Percentiles rank a stretch among this genome's conserved stretches.
Evolutionary conservation across 306 rosid genomes (phyloP).

Genomic region (Prinsepia uniflora): DNA sequence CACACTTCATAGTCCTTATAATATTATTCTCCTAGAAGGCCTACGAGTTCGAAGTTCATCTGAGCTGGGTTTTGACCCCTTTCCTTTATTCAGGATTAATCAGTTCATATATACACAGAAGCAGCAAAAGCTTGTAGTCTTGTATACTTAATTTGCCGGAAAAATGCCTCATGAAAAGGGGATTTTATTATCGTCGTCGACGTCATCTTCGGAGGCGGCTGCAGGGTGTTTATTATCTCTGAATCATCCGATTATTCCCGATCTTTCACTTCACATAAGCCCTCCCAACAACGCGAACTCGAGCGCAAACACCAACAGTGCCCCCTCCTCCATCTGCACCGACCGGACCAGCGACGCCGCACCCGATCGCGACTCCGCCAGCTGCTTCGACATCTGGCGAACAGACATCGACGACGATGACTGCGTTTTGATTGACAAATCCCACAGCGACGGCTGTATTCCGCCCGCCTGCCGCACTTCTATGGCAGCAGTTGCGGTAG

Average conservation of each 20-base stretch:
- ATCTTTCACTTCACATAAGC: constrained; percentile 79
- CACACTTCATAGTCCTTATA: neutral
- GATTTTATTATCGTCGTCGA: constrained; percentile 1
- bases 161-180: constrained; percentile 40
- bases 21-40: constrained; percentile 3
- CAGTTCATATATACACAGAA: neutral
- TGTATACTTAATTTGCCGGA: too few relatives aligned
- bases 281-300: constrained; percentile 44
- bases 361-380: constrained; percentile 1
- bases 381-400: constrained; percentile 46
- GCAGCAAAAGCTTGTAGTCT: neutral
- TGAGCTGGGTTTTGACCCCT: too few relatives aligned
- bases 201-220: neutral
- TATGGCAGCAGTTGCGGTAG: neutral
- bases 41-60: too few relatives aligned
- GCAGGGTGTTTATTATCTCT: constrained; percentile 4
- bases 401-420: constrained; percentile 14
- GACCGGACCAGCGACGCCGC: neutral
- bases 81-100: neutral
- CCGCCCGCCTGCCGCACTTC: neutral
- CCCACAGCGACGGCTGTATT: constrained; percentile 47
- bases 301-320: constrained; percentile 27
- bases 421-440: constrained; percentile 17
- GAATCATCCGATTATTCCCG: constrained; percentile 53
- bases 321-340: constrained; percentile 46